phyloP scores from a whole-genome alignment of 129 eudicot genomes.

The Chrysanthemum lavandulifolium region DNA sequence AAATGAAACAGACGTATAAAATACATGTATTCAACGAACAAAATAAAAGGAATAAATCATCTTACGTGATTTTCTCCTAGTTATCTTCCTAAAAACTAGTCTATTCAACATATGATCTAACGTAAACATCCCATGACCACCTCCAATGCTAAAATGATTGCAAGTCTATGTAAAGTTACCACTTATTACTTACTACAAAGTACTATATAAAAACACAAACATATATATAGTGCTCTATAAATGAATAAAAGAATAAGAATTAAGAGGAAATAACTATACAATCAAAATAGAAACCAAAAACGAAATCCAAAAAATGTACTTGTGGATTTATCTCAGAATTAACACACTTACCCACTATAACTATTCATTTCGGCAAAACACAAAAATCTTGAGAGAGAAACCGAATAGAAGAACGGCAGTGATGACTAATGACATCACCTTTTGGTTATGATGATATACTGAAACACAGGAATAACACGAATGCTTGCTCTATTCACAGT shows the following conservation, averaged over 20 bases:
- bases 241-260: conserved; percentile 35
- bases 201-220: conserved; percentile 1
- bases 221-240: background rate
- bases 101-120: too few species aligned
- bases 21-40: too few species aligned
- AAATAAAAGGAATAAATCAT: too few species aligned
- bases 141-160: too few species aligned
- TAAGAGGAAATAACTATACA: conserved; percentile 14
- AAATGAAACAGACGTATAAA: too few species aligned
- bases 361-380: conserved; percentile 4
- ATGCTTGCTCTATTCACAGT: background rate
- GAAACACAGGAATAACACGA: too few species aligned
- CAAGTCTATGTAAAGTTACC: too few species aligned
- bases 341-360: conserved; percentile 8
- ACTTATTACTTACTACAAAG: background rate
- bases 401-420: background rate
- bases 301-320: background rate
- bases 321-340: conserved; percentile 11
- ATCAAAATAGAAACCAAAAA: background rate
- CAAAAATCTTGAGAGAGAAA: background rate
- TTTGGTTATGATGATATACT: conserved; percentile 7
- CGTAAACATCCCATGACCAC: too few species aligned
- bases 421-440: conserved; percentile 6
- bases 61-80: too few species aligned
- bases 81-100: too few species aligned